A percentile compares a stretch with the other conserved stretches of the same genome.
These are phyloP conservation scores for Penicillium pulvis DNA, from an alignment of 495 filamentous ascomycete species.

Conservation along the genomic window DNA sequence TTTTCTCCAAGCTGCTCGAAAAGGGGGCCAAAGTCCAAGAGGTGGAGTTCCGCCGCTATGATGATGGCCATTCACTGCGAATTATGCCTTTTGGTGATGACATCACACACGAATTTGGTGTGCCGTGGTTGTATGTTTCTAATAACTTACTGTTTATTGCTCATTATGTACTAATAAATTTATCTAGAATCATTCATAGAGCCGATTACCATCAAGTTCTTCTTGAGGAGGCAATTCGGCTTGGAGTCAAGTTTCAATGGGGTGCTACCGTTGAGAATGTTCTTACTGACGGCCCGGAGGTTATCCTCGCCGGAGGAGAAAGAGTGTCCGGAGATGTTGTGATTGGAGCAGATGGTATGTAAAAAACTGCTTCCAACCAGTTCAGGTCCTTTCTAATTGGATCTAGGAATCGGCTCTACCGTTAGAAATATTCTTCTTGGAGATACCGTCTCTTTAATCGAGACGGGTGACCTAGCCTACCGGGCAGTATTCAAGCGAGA, in stretches of 20 bases:
- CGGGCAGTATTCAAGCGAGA: conserved; percentile 41
- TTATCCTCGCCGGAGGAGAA: neutral
- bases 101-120: conserved; percentile 21
- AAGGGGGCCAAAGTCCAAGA: neutral
- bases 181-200: conserved; percentile 50
- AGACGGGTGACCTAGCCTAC: conserved; percentile 66
- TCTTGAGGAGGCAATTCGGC: conserved; percentile 46
- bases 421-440: conserved; percentile 43
- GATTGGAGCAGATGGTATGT: conserved; percentile 7
- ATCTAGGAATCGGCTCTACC: conserved; percentile 42
- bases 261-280: neutral
- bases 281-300: neutral
- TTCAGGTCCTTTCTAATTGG: conserved; percentile 23
- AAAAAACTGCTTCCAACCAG: neutral
- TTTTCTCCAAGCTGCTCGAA: conserved; percentile 37
- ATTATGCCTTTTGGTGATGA: conserved; percentile 25
- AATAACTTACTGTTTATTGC: neutral
- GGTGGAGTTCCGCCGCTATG: conserved; percentile 21
- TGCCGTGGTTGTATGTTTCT: conserved; percentile 28
- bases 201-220: conserved; percentile 52
- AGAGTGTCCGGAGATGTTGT: conserved; percentile 2
- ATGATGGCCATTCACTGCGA: conserved; percentile 48
- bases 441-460: conserved; percentile 36
- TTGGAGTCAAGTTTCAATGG: conserved; percentile 38
- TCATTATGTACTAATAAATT: neutral